A percentile compares a stretch with the other conserved stretches of the same genome.
phyloP scores from a whole-genome alignment of 805 yeast species.

The Kockiozyma suomiensis region DNA sequence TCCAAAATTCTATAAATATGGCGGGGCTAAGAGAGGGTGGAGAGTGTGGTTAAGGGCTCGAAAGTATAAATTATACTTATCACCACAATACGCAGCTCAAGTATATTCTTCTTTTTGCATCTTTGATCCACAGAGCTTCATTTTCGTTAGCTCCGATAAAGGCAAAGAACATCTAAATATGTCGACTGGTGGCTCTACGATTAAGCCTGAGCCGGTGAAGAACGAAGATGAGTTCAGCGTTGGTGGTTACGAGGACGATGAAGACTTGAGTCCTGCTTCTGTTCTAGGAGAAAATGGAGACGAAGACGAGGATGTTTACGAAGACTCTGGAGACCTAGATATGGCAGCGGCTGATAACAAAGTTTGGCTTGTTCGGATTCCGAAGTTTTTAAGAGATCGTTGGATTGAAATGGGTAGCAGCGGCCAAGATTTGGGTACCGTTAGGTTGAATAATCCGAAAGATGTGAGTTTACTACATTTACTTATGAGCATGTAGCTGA shows the following conservation, averaged over 20 bases:
- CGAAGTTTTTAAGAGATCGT: slow-evolving; percentile 78
- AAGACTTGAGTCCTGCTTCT: slow-evolving; percentile 43
- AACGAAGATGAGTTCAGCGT: slow-evolving; percentile 5
- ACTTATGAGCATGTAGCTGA: not conserved
- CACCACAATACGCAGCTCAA: not conserved
- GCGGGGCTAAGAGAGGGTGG: not conserved
- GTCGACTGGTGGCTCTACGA: slow-evolving; percentile 13
- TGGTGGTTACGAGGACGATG: slow-evolving; percentile 44
- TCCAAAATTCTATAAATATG: not conserved
- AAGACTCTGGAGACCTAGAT: slow-evolving; percentile 80
- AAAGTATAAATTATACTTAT: not conserved
- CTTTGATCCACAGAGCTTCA: no score
- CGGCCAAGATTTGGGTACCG: slow-evolving; percentile 77
- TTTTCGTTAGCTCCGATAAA: not conserved
- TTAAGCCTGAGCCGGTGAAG: slow-evolving; percentile 13
- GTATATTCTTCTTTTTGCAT: no score
- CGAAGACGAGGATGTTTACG: slow-evolving; percentile 47
- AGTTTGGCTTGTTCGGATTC: slow-evolving; percentile 90
- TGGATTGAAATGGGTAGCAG: slow-evolving; percentile 68
- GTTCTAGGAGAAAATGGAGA: slow-evolving; percentile 32
- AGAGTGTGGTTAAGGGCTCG: not conserved
- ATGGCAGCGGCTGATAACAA: slow-evolving; percentile 63
- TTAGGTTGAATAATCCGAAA: slow-evolving; percentile 55
- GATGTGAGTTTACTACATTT: slow-evolving; percentile 22
- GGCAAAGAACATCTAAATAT: not conserved